Conservation (phyloP, 2,329 filamentous ascomycete species). For the Aspergillus quadricinctus region DNA sequence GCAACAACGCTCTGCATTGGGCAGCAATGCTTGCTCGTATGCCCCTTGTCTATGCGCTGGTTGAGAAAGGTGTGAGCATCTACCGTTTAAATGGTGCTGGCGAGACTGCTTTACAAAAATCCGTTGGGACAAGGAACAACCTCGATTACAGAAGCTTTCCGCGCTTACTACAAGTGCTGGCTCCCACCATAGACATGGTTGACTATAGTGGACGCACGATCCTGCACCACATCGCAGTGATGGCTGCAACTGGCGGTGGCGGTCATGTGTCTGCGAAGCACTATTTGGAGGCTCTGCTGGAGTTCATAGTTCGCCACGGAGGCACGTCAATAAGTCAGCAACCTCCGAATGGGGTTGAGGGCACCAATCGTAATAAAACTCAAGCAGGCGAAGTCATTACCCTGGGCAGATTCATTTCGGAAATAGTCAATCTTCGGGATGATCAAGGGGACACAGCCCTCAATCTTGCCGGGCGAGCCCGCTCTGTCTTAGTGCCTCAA, state of each 20-base stretch:
- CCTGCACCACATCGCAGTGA: slow-evolving; percentile 91
- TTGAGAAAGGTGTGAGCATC: slow-evolving; percentile 80
- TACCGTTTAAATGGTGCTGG: slow-evolving; percentile 83
- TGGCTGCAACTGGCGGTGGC: slow-evolving; percentile 90
- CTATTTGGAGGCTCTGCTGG: slow-evolving; percentile 88
- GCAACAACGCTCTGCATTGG: slow-evolving; percentile 88
- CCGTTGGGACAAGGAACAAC: slow-evolving; percentile 89
- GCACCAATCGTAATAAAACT: slow-evolving; percentile 19
- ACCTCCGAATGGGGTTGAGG: slow-evolving; percentile 26
- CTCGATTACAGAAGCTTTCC: slow-evolving; percentile 88
- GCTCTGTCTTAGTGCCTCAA: slow-evolving; percentile 96
- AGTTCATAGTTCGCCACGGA: slow-evolving; percentile 88
- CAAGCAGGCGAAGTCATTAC: slow-evolving; percentile 64
- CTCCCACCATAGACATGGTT: slow-evolving; percentile 82
- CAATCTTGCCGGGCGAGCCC: slow-evolving; percentile 88
- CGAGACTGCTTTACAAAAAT: slow-evolving; percentile 88
- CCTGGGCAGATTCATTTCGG: slow-evolving; percentile 88
- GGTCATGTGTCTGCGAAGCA: slow-evolving; percentile 82
- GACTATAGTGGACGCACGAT: slow-evolving; percentile 89
- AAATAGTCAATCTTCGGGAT: slow-evolving; percentile 94
- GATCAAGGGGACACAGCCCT: slow-evolving; percentile 91
- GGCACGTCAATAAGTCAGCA: slow-evolving; percentile 56
- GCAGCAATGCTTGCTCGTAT: slow-evolving; percentile 87
- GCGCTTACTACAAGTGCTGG: slow-evolving; percentile 81
- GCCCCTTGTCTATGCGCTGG: slow-evolving; percentile 72